Conservation (phyloP, 768 basidiomycete genomes). For the Boletus rex-veris region DNA sequence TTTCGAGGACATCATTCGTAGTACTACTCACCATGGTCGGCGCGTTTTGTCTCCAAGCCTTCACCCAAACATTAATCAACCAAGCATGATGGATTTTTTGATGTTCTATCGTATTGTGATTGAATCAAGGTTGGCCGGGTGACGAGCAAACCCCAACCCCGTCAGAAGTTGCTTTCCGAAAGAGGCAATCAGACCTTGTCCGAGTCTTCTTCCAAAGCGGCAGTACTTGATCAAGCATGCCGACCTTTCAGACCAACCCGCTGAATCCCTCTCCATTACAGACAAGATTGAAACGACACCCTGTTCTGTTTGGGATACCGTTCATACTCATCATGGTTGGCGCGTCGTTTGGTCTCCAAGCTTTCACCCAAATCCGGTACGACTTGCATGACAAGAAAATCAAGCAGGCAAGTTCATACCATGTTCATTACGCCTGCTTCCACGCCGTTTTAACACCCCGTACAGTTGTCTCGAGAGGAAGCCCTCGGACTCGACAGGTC, state of each 20-base stretch:
- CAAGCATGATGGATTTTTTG: too few species aligned
- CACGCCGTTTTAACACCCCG: not conserved
- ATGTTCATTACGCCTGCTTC: too few species aligned
- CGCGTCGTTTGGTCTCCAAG: conserved; percentile 78
- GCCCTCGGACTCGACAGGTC: conserved; percentile 67
- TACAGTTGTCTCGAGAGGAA: conserved; percentile 71
- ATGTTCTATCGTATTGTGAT: too few species aligned
- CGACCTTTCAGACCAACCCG: conserved; percentile 50
- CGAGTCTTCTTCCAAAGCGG: too few species aligned
- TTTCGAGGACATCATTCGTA: too few species aligned
- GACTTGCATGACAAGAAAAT: conserved; percentile 83
- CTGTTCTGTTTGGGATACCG: conserved; percentile 78
- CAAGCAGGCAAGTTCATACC: conserved; percentile 47
- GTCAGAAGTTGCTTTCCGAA: conserved; percentile 9
- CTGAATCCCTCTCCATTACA: conserved; percentile 9
- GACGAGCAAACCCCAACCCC: too few species aligned
- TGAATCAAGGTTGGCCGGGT: too few species aligned
- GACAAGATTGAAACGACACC: conserved; percentile 54
- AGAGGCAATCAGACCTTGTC: conserved; percentile 7
- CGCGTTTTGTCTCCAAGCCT: too few species aligned
- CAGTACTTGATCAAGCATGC: conserved; percentile 36
- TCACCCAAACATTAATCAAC: too few species aligned
- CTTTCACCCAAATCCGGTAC: conserved; percentile 87
- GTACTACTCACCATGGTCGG: too few species aligned
- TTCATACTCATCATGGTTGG: conserved; percentile 83